Percentiles rank a stretch among this genome's conserved stretches.
These are phyloP conservation scores for Phycomyces blakesleeanus DNA, from an alignment of 192 early-diverging fungal genomes.

Conservation along the genomic window DNA sequence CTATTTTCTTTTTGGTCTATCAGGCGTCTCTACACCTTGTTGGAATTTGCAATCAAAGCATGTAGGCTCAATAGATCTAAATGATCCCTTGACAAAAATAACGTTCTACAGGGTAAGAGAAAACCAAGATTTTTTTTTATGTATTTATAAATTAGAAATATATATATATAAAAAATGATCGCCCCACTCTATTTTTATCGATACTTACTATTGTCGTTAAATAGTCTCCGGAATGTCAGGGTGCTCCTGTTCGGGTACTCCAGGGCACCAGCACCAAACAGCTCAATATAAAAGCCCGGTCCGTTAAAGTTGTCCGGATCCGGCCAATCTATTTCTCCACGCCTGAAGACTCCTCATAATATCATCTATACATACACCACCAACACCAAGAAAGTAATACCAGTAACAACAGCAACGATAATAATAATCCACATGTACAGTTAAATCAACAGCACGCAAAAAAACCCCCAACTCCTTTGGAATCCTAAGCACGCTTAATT, in stretches of 20 bases:
- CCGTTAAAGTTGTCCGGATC: background rate
- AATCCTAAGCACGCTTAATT: no score
- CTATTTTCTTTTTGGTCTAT: background rate
- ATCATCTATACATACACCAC: background rate
- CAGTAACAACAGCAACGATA: no score
- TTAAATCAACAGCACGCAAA: no score
- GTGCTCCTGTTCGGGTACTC: background rate
- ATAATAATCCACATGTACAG: no score
- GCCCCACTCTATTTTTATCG: background rate
- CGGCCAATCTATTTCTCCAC: background rate
- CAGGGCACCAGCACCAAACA: background rate
- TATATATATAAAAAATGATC: background rate
- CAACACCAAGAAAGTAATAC: no score
- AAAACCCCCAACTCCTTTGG: no score
- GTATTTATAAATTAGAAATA: no score
- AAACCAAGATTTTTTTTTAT: no score
- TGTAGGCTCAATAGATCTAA: constrained; percentile 11
- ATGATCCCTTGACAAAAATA: constrained; percentile 15
- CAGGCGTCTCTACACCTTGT: constrained; percentile 5
- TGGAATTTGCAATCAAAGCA: constrained; percentile 16
- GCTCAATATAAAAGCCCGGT: background rate
- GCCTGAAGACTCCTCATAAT: background rate
- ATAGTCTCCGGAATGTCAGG: constrained; percentile 1
- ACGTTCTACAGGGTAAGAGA: constrained; percentile 17
- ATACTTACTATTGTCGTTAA: background rate